Evolutionary conservation across 345 rosid genomes (phyloP).

Genomic region (Linum trigynum): DNA sequence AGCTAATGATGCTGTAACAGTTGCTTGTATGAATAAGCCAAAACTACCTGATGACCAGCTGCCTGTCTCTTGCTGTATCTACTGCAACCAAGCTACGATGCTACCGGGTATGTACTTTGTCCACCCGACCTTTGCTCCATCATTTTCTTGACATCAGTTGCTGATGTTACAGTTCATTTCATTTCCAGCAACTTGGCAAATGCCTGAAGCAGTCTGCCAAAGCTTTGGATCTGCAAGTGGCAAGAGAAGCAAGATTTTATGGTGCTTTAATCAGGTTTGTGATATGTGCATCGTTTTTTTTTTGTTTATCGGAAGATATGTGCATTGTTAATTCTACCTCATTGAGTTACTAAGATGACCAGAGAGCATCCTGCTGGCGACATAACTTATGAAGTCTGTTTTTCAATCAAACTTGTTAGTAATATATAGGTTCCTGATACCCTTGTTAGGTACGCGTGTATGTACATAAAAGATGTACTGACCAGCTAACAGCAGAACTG

Average conservation of each 20-base stretch:
- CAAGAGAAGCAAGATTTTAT: conserved; percentile 86
- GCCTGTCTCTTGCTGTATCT: conserved; percentile 75
- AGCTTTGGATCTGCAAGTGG: conserved; percentile 72
- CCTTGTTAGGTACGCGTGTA: too few species aligned
- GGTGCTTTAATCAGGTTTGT: conserved; percentile 84
- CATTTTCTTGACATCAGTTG: not conserved
- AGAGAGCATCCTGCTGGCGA: too few species aligned
- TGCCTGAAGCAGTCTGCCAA: conserved; percentile 87
- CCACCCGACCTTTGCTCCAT: conserved; percentile 2
- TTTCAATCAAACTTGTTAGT: too few species aligned
- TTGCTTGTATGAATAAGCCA: conserved; percentile 78
- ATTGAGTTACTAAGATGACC: too few species aligned
- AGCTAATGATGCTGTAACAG: conserved; percentile 75
- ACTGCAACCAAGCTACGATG: conserved; percentile 85
- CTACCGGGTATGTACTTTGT: conserved; percentile 47
- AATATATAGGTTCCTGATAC: too few species aligned
- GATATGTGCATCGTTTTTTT: not conserved
- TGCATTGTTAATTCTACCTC: too few species aligned
- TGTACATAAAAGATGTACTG: not conserved
- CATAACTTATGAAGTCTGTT: too few species aligned
- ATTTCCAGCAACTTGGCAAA: conserved; percentile 69
- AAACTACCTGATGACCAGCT: conserved; percentile 63
- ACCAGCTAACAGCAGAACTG: conserved; percentile 96
- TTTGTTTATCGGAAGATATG: not conserved
- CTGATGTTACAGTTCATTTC: not conserved